Evolutionary conservation across 1,139 yeast species (phyloP).

Genomic region (Pichia sp.): DNA sequence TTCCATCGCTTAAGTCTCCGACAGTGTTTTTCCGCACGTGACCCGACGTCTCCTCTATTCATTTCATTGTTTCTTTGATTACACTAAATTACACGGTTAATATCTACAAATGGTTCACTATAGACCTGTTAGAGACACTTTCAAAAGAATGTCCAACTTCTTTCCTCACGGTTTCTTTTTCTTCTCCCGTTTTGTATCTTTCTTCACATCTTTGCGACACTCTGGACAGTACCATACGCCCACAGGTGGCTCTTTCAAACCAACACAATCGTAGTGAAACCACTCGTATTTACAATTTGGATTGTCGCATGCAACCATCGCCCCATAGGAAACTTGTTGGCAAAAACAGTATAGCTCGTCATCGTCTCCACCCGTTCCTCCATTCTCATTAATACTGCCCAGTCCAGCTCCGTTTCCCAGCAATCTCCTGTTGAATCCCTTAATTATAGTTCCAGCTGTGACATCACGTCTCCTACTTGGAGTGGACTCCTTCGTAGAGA

Average conservation of each 20-base stretch:
- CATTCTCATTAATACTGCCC: slow-evolving; percentile 7
- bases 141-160: background rate
- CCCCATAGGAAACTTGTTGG: slow-evolving; percentile 80
- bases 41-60: background rate
- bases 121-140: background rate
- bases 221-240: slow-evolving; percentile 67
- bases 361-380: slow-evolving; percentile 34
- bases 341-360: slow-evolving; percentile 77
- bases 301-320: slow-evolving; percentile 91
- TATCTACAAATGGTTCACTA: background rate
- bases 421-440: slow-evolving; percentile 17
- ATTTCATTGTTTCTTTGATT: background rate
- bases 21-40: background rate
- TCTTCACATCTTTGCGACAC: slow-evolving; percentile 36
- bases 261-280: slow-evolving; percentile 81
- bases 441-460: slow-evolving; percentile 17
- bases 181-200: slow-evolving; percentile 12
- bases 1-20: background rate
- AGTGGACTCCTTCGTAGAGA: slow-evolving; percentile 6
- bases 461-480: slow-evolving; percentile 16
- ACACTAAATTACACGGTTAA: background rate
- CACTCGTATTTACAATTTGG: slow-evolving; percentile 78
- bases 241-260: slow-evolving; percentile 60
- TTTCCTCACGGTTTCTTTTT: slow-evolving; percentile 12
- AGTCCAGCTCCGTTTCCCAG: slow-evolving; percentile 60